These are phyloP conservation scores for Hygrocybe punicea DNA, from an alignment of 768 basidiomycete species.

Conservation along the genomic window DNA sequence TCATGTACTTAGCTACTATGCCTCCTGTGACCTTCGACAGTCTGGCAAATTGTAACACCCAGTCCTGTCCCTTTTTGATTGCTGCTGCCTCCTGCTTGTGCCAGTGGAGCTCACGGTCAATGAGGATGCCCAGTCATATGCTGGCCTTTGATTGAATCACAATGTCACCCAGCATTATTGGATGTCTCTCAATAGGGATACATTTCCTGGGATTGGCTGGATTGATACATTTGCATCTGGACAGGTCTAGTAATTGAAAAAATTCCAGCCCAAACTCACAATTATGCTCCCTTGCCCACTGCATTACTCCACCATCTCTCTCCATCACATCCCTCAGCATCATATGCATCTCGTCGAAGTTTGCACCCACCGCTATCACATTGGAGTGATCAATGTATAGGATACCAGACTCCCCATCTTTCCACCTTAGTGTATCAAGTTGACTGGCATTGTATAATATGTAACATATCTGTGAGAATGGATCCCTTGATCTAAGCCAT, in stretches of 20 bases:
- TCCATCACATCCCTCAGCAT: conserved; percentile 1
- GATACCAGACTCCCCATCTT: background rate
- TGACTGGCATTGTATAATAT: no score
- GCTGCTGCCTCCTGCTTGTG: conserved; percentile 21
- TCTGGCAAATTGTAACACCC: conserved; percentile 12
- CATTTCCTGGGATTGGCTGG: no score
- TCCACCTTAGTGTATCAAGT: conserved; percentile 8
- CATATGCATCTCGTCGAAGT: conserved; percentile 3
- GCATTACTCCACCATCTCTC: no score
- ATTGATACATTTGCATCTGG: no score
- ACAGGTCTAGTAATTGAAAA: no score
- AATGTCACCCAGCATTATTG: no score
- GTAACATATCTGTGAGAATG: conserved; percentile 26
- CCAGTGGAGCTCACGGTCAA: conserved; percentile 30
- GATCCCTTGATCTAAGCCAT: conserved; percentile 35
- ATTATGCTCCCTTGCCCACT: no score
- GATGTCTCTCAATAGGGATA: no score
- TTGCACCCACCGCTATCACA: background rate
- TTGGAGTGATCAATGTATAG: conserved; percentile 11
- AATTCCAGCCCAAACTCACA: no score
- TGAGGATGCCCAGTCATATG: conserved; percentile 16
- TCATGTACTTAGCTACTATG: no score
- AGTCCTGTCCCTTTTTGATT: conserved; percentile 15
- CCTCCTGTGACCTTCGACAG: conserved; percentile 9
- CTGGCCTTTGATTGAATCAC: background rate